These are phyloP conservation scores for Massarina eburnea DNA, from an alignment of 2,329 filamentous ascomycete genomes.

Conservation along the genomic window DNA sequence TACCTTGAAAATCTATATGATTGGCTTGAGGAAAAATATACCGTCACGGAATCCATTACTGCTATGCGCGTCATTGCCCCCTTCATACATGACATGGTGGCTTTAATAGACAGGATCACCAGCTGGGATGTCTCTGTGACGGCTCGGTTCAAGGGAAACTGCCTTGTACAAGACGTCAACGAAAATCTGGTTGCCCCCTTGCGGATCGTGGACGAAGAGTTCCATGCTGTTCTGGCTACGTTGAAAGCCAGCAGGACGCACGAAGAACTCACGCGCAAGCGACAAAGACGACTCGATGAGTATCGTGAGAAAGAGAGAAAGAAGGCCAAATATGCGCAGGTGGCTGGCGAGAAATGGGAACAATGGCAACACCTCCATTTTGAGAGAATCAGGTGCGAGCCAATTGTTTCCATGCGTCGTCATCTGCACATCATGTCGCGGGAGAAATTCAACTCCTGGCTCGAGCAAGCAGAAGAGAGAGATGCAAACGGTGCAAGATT, in stretches of 20 bases:
- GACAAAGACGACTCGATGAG: slow-evolving; percentile 1
- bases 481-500: slow-evolving; percentile 46
- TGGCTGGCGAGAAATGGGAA: slow-evolving; percentile 9
- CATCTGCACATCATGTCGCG: slow-evolving; percentile 2
- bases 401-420: slow-evolving; percentile 13
- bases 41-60: slow-evolving; percentile 9
- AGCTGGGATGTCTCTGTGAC: slow-evolving; percentile 23
- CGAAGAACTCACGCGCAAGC: slow-evolving; percentile 9
- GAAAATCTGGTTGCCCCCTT: slow-evolving; percentile 29
- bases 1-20: slow-evolving; percentile 20
- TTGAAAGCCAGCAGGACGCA: slow-evolving; percentile 8
- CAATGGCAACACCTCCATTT: slow-evolving; percentile 36
- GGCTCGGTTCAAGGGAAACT: slow-evolving; percentile 16
- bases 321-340: slow-evolving; percentile 1
- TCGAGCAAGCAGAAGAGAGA: slow-evolving; percentile 23
- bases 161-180: slow-evolving; percentile 26
- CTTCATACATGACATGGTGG: slow-evolving; percentile 19
- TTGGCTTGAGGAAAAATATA: slow-evolving; percentile 11
- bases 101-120: slow-evolving; percentile 25
- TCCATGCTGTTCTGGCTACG: slow-evolving; percentile 5
- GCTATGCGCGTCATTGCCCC: slow-evolving; percentile 20
- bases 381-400: slow-evolving; percentile 27
- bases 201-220: slow-evolving; percentile 11
- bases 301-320: slow-evolving; percentile 1
- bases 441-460: slow-evolving; percentile 12